These are phyloP conservation scores for Starmerella kuoi DNA, from an alignment of 805 yeast genomes.

Conservation along the genomic window DNA sequence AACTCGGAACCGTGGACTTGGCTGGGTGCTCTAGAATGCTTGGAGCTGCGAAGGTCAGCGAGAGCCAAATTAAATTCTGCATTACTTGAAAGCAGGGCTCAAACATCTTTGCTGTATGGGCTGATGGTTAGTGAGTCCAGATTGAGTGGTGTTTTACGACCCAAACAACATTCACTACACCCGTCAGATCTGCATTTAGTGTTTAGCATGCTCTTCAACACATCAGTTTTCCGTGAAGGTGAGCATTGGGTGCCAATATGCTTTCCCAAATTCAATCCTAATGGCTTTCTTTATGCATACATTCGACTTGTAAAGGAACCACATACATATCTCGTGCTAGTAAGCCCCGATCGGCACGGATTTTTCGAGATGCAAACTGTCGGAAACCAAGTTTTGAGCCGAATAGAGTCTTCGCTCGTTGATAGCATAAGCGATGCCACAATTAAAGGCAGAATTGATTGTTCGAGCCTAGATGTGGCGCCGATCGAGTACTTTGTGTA, in stretches of 20 bases:
- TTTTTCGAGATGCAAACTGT: slow-evolving; percentile 63
- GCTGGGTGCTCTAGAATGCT: slow-evolving; percentile 54
- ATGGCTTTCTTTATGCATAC: slow-evolving; percentile 77
- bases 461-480: slow-evolving; percentile 37
- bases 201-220: slow-evolving; percentile 55
- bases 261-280: slow-evolving; percentile 75
- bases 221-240: slow-evolving; percentile 38
- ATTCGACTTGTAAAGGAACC: slow-evolving; percentile 43
- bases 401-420: slow-evolving; percentile 32
- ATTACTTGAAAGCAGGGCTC: slow-evolving; percentile 37
- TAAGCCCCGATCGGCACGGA: slow-evolving; percentile 62
- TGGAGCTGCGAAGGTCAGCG: slow-evolving; percentile 44
- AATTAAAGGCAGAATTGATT: slow-evolving; percentile 6
- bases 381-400: slow-evolving; percentile 36
- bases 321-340: slow-evolving; percentile 35
- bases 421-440: slow-evolving; percentile 28
- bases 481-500: slow-evolving; percentile 67
- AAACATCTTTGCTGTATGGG: slow-evolving; percentile 58
- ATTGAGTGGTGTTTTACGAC: slow-evolving; percentile 59
- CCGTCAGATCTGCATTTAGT: slow-evolving; percentile 72
- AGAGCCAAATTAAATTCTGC: slow-evolving; percentile 48
- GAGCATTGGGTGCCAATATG: slow-evolving; percentile 93
- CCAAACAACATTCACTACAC: slow-evolving; percentile 62
- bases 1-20: slow-evolving; percentile 46
- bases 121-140: slow-evolving; percentile 54